Conservation (phyloP, 441 rosid species). For the Macaranga tanarius region DNA sequence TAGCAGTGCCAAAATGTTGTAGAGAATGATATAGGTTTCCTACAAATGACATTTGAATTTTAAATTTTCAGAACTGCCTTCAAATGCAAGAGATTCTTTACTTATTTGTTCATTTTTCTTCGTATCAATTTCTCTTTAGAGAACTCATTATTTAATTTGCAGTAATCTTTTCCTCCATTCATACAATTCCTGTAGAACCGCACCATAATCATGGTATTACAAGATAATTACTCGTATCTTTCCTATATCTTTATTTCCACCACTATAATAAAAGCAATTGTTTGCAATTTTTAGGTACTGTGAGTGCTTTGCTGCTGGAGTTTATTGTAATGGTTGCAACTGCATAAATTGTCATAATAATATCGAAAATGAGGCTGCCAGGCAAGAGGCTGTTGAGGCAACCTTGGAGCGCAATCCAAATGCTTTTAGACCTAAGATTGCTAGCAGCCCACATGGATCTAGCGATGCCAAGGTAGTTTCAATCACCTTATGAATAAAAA, state of each 20-base stretch:
- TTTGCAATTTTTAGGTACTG: conserved; percentile 58
- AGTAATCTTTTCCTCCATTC: background rate
- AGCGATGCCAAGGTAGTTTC: conserved; percentile 53
- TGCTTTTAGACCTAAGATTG: conserved; percentile 92
- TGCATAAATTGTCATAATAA: conserved; percentile 77
- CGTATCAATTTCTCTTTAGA: too few species aligned
- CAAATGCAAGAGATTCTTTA: too few species aligned
- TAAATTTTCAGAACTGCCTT: background rate
- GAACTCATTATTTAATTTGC: background rate
- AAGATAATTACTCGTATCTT: background rate
- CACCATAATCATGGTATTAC: too few species aligned
- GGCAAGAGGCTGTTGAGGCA: conserved; percentile 72
- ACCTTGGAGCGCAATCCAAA: conserved; percentile 78
- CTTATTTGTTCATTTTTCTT: background rate
- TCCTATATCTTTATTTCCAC: background rate
- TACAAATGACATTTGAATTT: background rate
- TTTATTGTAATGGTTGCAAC: conserved; percentile 86
- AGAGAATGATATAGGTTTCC: background rate
- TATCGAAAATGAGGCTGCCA: conserved; percentile 65
- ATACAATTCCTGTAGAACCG: background rate
- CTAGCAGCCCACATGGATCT: conserved; percentile 72
- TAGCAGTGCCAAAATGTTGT: background rate
- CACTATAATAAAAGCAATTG: background rate
- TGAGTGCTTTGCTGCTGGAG: conserved; percentile 92
- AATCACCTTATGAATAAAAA: background rate